A percentile compares a stretch with the other conserved stretches of the same genome.
phyloP scores from a whole-genome alignment of 495 filamentous ascomycete species.

The Pseudotulostoma volvatum region DNA sequence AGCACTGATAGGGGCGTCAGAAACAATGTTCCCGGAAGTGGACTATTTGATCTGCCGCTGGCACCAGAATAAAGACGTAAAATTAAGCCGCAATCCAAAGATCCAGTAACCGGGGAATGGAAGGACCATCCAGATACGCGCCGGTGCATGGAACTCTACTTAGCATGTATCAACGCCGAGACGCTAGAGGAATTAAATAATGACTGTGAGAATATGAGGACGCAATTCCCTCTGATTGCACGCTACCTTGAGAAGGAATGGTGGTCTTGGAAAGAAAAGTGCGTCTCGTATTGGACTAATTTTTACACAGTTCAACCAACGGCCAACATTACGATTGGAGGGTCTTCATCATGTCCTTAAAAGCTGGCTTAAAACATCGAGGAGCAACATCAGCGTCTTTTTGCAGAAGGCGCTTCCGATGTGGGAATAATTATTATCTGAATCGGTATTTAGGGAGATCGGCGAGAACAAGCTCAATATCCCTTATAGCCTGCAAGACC shows the following conservation, averaged over 20 bases:
- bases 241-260: background rate
- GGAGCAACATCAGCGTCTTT: background rate
- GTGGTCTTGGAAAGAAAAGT: background rate
- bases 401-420: background rate
- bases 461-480: too few relatives aligned
- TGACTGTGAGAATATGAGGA: background rate
- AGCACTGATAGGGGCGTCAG: background rate
- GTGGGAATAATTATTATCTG: background rate
- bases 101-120: background rate
- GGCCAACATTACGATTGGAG: background rate
- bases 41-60: background rate
- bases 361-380: background rate
- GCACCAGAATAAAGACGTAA: background rate
- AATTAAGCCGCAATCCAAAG: background rate
- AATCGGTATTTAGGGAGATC: too few relatives aligned
- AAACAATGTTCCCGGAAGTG: background rate
- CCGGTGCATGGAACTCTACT: background rate
- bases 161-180: background rate
- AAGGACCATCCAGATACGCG: background rate
- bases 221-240: background rate
- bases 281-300: background rate
- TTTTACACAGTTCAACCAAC: background rate
- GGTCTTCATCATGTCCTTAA: background rate
- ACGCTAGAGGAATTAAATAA: background rate
- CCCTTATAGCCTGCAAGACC: background rate